A percentile compares a stretch with the other conserved stretches of the same genome.
Conservation (phyloP, 192 early-diverging fungal genomes). For the Coemansia sp. region DNA sequence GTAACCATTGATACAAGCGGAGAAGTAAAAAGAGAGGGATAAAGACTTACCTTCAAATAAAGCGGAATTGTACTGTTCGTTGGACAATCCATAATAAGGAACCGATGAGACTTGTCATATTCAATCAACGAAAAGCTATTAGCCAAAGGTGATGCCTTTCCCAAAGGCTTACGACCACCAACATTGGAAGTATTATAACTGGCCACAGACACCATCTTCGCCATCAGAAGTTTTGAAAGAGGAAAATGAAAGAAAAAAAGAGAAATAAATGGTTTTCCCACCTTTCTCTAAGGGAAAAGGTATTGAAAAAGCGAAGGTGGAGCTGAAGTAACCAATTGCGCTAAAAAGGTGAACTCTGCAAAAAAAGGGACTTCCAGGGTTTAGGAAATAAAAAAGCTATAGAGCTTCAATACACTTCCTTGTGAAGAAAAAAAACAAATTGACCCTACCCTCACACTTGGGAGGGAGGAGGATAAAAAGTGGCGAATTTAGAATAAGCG, state of each 20-base stretch:
- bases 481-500: neutral
- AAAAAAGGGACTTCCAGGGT: neutral
- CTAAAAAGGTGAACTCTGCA: neutral
- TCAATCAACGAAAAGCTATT: slow-evolving; percentile 54
- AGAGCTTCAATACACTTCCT: too few relatives aligned
- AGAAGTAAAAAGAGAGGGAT: neutral
- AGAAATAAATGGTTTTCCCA: neutral
- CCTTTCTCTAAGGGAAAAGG: too few relatives aligned
- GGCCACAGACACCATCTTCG: slow-evolving; percentile 47
- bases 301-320: too few relatives aligned
- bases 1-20: neutral
- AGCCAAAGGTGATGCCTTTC: slow-evolving; percentile 44
- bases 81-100: slow-evolving; percentile 92
- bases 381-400: too few relatives aligned
- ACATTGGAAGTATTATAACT: slow-evolving; percentile 39
- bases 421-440: too few relatives aligned
- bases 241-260: neutral
- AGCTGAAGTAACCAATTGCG: neutral
- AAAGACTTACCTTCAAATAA: slow-evolving; percentile 59
- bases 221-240: slow-evolving; percentile 15
- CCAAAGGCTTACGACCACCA: slow-evolving; percentile 46
- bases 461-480: neutral
- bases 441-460: too few relatives aligned
- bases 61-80: slow-evolving; percentile 74
- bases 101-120: slow-evolving; percentile 61